Base-by-base conservation (phyloP, 345 rosid genomes). In the Citrus sp. region DNA sequence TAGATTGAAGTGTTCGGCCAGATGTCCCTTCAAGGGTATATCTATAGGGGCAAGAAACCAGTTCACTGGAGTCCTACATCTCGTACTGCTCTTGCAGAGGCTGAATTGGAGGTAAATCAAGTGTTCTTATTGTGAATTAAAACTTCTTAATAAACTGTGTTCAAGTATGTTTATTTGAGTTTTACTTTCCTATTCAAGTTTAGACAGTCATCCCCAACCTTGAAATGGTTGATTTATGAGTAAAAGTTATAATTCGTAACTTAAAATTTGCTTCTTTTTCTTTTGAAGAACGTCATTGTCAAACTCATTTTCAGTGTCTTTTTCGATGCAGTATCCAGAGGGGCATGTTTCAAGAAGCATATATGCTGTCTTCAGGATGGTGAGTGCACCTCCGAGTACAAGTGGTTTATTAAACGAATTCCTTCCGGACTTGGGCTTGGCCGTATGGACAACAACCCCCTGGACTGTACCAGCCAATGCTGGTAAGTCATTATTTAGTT, bases 31-130 rank as follows among this genome's bases (percentile, higher is more conserved):
- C 87, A 85, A 92, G 99, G 97, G 65, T 88, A 89, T 79, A 93
- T 93, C 61, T 95, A 92, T 67, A 90, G 99, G 84, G 99, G 99
- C 80, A 90, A 93, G 82, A 95, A 95, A 84, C 99, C 97, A 38
- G 98, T 95, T 84, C 94, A 93, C 80, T 95, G 98, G 99, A 95
- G 98, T 86, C 98, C 99, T 73, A 92, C 97, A 78, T 92, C 99
- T 32, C 91, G 93, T 67, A 95, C 99, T 69, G 99, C 99, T 80
- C 99, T 95, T 85, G 98, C 99, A 67, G 99, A 93, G 88, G 97
- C 99, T 25, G 99, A 95, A 86, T 85, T 95, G 86, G 99, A 95
- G 96, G 99, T 95, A 86, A 67, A 80, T 28, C 49, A 75, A 40
- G 58, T 77, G 60, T 63, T 63, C 14, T 77, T 4, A 56, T 16